A percentile compares a stretch with the other conserved stretches of the same genome.
Evolutionary conservation across 805 yeast genomes (phyloP).

Genomic region (Metschnikowia sp.): DNA sequence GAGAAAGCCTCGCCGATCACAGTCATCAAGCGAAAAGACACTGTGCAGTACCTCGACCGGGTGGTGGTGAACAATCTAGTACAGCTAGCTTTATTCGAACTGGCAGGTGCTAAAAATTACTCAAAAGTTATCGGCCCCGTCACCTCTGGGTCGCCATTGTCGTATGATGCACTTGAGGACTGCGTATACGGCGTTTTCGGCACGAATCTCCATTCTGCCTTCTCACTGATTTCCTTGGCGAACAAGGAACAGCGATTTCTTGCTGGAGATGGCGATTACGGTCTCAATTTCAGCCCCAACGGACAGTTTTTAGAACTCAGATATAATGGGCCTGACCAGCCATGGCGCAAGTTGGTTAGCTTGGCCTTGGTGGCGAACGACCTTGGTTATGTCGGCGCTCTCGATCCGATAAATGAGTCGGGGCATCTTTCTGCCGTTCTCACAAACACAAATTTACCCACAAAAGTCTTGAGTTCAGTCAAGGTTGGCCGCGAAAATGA

Average conservation of each 20-base stretch:
- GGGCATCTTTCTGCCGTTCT: constrained; percentile 18
- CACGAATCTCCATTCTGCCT: constrained; percentile 13
- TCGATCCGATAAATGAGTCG: constrained; percentile 18
- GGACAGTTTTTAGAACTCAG: constrained; percentile 22
- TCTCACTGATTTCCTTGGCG: constrained; percentile 6
- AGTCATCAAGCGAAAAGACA: constrained; percentile 6
- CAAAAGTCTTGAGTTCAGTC: constrained; percentile 37
- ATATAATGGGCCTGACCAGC: constrained; percentile 23
- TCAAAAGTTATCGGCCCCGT: constrained; percentile 18
- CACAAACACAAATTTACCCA: constrained; percentile 47
- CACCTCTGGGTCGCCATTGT: constrained; percentile 14
- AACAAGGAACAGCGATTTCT: constrained; percentile 1
- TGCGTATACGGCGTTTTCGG: constrained; percentile 17
- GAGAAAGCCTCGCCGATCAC: constrained; percentile 19
- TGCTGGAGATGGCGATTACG: constrained; percentile 15
- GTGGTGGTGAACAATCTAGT: constrained; percentile 19
- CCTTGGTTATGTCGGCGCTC: constrained; percentile 8
- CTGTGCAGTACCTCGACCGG: constrained; percentile 19
- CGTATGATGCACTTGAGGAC: constrained; percentile 16
- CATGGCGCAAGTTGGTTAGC: constrained; percentile 24
- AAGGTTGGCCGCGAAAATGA: constrained; percentile 31
- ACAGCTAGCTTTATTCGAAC: constrained; percentile 21
- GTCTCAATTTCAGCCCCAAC: constrained; percentile 19
- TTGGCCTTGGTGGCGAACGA: constrained; percentile 16
- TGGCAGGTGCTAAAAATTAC: constrained; percentile 13